These are phyloP conservation scores for Alternaria conjuncta DNA, from an alignment of 2,329 filamentous ascomycete genomes.

Conservation along the genomic window DNA sequence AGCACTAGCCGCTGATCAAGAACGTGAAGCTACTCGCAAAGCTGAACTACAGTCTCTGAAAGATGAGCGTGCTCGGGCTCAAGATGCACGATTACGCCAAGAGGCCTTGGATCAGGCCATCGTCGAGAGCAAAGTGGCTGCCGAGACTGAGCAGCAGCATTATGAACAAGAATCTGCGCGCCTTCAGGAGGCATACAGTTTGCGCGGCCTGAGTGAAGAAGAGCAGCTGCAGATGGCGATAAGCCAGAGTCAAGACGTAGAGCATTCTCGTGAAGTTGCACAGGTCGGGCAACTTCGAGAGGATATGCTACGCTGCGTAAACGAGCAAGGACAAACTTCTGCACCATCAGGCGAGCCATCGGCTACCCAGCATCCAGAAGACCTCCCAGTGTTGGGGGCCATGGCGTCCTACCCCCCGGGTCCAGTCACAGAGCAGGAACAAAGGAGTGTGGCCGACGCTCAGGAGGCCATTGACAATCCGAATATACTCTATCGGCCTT, in stretches of 20 bases:
- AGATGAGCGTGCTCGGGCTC: background rate
- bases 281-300: background rate
- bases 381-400: background rate
- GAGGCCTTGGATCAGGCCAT: background rate
- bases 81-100: background rate
- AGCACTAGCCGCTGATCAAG: background rate
- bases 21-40: background rate
- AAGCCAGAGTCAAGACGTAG: background rate
- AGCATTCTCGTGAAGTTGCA: background rate
- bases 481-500: background rate
- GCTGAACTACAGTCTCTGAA: background rate
- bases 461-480: background rate
- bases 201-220: background rate
- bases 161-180: background rate
- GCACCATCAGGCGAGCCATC: background rate
- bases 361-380: background rate
- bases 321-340: background rate
- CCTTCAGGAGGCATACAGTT: background rate
- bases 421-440: background rate
- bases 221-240: background rate
- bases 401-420: background rate
- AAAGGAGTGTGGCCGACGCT: background rate
- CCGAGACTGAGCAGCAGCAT: background rate
- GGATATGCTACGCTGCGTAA: background rate
- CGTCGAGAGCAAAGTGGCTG: background rate